A percentile compares a stretch with the other conserved stretches of the same genome.
These are phyloP conservation scores for Globisporangium paddicum DNA, from an alignment of 352 stramenopile genomes.

Conservation along the genomic window DNA sequence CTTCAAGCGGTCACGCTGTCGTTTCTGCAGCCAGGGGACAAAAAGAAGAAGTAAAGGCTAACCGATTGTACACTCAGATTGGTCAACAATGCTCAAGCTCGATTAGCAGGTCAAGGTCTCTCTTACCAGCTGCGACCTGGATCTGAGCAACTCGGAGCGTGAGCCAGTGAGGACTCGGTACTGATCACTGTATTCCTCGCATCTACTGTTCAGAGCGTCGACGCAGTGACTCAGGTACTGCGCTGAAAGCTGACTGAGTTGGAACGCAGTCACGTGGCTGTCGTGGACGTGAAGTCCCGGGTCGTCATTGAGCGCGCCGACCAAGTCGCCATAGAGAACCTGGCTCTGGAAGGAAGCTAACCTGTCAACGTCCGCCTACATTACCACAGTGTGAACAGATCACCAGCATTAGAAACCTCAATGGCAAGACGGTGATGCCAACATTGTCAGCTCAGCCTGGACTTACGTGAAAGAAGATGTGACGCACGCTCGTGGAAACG, in stretches of 20 bases:
- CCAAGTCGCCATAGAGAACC: conserved; percentile 52
- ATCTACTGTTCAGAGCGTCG: conserved; percentile 25
- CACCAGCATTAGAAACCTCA: too few relatives aligned
- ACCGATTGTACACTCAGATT: not conserved
- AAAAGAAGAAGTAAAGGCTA: not conserved
- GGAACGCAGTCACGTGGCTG: conserved; percentile 42
- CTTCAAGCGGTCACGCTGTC: conserved; percentile 33
- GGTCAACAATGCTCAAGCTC: not conserved
- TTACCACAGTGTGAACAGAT: too few relatives aligned
- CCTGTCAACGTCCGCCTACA: conserved; percentile 45
- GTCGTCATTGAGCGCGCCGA: conserved; percentile 41
- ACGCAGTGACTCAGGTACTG: conserved; percentile 73
- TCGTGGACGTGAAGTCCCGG: conserved; percentile 50
- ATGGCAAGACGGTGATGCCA: too few relatives aligned
- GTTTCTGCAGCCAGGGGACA: conserved; percentile 18
- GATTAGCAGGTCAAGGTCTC: not conserved
- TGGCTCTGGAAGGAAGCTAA: conserved; percentile 45
- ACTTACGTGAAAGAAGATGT: conserved; percentile 61
- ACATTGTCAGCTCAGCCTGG: not conserved
- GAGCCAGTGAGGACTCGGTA: conserved; percentile 17
- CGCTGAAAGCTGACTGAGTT: conserved; percentile 47
- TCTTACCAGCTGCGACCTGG: conserved; percentile 27
- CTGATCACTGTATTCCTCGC: conserved; percentile 37
- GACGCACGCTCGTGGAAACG: conserved; percentile 43
- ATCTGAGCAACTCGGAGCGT: conserved; percentile 13